Evolutionary conservation across 2,329 filamentous ascomycete species (phyloP).

Genomic region (Parascedosporium putredinis): DNA sequence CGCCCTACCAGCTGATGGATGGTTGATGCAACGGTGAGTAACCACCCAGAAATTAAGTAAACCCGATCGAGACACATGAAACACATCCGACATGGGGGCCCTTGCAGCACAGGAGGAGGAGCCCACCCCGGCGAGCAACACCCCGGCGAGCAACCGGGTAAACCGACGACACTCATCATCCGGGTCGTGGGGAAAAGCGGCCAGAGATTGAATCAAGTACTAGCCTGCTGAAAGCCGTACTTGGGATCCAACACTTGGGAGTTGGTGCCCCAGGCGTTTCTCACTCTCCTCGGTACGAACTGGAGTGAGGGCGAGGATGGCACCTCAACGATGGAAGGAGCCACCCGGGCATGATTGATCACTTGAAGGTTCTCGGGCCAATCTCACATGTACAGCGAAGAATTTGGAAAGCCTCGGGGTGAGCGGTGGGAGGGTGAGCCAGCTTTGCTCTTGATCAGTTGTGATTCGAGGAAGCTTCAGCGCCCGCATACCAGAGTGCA

Average conservation of each 20-base stretch:
- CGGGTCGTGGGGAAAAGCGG: not conserved
- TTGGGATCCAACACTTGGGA: no score
- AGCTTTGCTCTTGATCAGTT: no score
- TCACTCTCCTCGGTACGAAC: no score
- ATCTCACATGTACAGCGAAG: no score
- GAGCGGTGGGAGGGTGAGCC: no score
- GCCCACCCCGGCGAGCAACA: not conserved
- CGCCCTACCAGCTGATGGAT: conserved; percentile 6
- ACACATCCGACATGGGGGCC: conserved; percentile 1
- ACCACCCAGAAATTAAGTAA: conserved; percentile 2
- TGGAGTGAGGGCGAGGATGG: no score
- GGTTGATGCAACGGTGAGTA: not conserved
- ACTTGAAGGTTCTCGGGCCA: no score
- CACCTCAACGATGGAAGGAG: no score
- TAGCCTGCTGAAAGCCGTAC: no score
- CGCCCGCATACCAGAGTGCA: not conserved
- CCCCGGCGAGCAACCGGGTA: conserved; percentile 2
- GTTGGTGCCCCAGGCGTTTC: no score
- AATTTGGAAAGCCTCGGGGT: no score
- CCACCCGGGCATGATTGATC: no score
- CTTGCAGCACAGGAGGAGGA: not conserved
- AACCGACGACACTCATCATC: not conserved
- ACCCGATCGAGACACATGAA: conserved; percentile 5
- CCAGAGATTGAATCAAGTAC: not conserved
- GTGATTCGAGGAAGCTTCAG: not conserved